Conservation (phyloP, 2,329 filamentous ascomycete species). For the Xylariaceae sp. region DNA sequence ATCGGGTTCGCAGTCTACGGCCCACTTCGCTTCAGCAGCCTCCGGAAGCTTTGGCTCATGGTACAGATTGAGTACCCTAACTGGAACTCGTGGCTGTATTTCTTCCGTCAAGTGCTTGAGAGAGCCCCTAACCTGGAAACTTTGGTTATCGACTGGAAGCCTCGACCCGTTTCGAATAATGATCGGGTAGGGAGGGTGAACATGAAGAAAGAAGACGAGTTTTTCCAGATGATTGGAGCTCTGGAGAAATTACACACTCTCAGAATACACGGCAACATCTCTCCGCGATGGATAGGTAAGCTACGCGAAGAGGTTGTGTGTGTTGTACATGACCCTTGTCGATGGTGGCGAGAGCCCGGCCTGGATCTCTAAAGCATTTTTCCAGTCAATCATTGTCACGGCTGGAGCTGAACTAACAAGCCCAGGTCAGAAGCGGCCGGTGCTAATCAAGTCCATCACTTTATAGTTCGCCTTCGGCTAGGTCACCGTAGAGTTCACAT, state of each 20-base stretch:
- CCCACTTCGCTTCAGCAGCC: conserved; percentile 23
- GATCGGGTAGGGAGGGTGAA: conserved; percentile 15
- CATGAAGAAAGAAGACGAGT: conserved; percentile 24
- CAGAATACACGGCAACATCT: conserved; percentile 21
- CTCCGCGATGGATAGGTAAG: conserved; percentile 16
- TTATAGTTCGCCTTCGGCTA: no score
- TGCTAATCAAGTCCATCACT: no score
- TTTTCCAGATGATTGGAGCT: conserved; percentile 17
- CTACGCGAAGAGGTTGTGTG: conserved; percentile 13
- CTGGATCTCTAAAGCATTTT: conserved; percentile 7
- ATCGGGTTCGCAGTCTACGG: conserved; percentile 31
- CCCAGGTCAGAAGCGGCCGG: no score
- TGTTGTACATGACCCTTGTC: conserved; percentile 17
- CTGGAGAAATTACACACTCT: conserved; percentile 17
- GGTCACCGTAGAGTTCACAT: no score
- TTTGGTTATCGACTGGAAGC: conserved; percentile 31
- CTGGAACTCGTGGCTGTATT: conserved; percentile 31
- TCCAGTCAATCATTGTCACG: no score
- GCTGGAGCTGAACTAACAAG: no score
- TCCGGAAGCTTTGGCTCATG: conserved; percentile 25
- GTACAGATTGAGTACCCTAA: conserved; percentile 27
- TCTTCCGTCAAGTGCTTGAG: conserved; percentile 23
- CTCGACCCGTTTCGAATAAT: conserved; percentile 13
- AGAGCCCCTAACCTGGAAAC: conserved; percentile 17
- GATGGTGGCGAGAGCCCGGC: conserved; percentile 27